Evolutionary conservation across 306 rosid species (phyloP).

Genomic region (barrel medic (Medicago truncatula)): MtrunA17r5.0-ANR NC_053044.1:35304001-35304500

Average conservation of each 20-base stretch:
- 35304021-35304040: neutral
- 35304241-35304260: constrained; percentile 8
- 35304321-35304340: neutral
- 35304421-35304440: constrained; percentile 78
- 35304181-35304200: constrained; percentile 8
- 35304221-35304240: constrained; percentile 18
- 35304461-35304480: constrained; percentile 76
- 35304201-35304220: neutral
- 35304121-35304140: constrained; percentile 25
- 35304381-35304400: constrained; percentile 1
- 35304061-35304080: constrained; percentile 5
- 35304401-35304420: constrained; percentile 68
- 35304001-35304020: constrained; percentile 7
- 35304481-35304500: constrained; percentile 71
- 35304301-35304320: neutral
- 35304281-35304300: constrained; percentile 1
- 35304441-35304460: constrained; percentile 73
- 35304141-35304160: neutral
- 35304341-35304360: neutral
- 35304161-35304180: constrained; percentile 14
- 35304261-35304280: constrained; percentile 8
- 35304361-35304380: constrained; percentile 11
- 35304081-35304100: constrained; percentile 12
- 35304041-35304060: constrained; percentile 13
- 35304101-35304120: constrained; percentile 24